Base-by-base conservation (phyloP, 495 filamentous ascomycete genomes). In the Penicillium cataractarum region DNA sequence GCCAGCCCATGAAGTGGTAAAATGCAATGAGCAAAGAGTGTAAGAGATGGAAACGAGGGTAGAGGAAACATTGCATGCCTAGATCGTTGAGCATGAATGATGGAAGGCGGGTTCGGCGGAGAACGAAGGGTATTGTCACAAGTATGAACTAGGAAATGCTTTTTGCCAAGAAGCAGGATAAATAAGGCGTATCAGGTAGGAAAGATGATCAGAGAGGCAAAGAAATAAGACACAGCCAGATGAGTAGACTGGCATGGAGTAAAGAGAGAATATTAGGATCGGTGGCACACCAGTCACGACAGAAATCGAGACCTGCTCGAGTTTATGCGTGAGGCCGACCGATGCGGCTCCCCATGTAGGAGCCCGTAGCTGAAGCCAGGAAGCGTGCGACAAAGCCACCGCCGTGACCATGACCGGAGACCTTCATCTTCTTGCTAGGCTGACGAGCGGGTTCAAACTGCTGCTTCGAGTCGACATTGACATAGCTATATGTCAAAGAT, bases 381-480 rank as follows among this genome's bases (percentile, higher is more conserved):
- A 82, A 79, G 1, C 79, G 68, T 17, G 79, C 78, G n/a, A 82
- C 75, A 32, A 81, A 70, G 12, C 79, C 78, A 24, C 67, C 64
- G 42, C 73, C 58, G 31, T 70, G 62, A 2, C 66, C 26, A 55
- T 75, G 69, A 44, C 62, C 60, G 44, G 61, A 49, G 51, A 73
- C 64, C 61, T 75, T 78, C 65, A 79, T 69, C 67, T 80, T 82
- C 76, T 82, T 82, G 67, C 66, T 72, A 0, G 78, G 70, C 58
- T 79, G 78, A 24, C 71, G 71, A 21, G 61, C 26, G 2, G 72
- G 70, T 19, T 76, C 67, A 13, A 67, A 66, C 2, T 59, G 49
- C 46, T 71, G 61, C 63, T 78, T 77, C 6, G 55, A 7, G 21
- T 72, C 68, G 48, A 78, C 67, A 42, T 74, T 71, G 29, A 79